Percentiles rank a stretch among this genome's conserved stretches.
Conservation (phyloP, 352 stramenopile genomes). For the Blastocystis sp. region DNA sequence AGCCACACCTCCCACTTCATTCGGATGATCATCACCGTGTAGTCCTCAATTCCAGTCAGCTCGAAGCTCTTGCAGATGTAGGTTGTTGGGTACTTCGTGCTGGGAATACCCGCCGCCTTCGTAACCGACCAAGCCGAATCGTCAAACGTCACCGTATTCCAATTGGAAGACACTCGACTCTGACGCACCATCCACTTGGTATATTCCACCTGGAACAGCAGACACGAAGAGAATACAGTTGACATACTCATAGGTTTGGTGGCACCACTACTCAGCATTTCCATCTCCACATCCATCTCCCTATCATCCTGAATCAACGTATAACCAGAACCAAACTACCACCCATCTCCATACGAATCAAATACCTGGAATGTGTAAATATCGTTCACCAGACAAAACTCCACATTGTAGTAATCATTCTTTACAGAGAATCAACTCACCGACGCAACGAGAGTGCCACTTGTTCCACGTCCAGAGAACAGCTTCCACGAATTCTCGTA, state of each 20-base stretch:
- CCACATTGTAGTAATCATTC: not conserved
- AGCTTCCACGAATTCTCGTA: not conserved
- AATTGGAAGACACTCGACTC: not conserved
- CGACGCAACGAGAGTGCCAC: not conserved
- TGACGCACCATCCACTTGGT: not conserved
- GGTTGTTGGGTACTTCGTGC: not conserved
- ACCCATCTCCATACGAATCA: not conserved
- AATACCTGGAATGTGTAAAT: not conserved
- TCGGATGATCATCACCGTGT: constrained; percentile 2
- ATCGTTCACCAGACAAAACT: not conserved
- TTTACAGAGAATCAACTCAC: not conserved
- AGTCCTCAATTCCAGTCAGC: not conserved
- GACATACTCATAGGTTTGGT: not conserved
- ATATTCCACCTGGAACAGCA: constrained; percentile 10
- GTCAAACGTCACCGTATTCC: not conserved
- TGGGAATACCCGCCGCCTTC: not conserved
- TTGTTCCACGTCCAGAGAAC: not conserved
- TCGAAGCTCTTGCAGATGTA: not conserved
- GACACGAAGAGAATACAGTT: not conserved
- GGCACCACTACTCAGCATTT: not conserved
- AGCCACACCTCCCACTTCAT: not conserved
- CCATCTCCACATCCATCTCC: not conserved
- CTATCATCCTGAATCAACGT: not conserved
- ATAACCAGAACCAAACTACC: not conserved
- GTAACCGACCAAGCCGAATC: not conserved